Base-by-base conservation (phyloP, 768 basidiomycete genomes). In the Myochromella boudieri region DNA sequence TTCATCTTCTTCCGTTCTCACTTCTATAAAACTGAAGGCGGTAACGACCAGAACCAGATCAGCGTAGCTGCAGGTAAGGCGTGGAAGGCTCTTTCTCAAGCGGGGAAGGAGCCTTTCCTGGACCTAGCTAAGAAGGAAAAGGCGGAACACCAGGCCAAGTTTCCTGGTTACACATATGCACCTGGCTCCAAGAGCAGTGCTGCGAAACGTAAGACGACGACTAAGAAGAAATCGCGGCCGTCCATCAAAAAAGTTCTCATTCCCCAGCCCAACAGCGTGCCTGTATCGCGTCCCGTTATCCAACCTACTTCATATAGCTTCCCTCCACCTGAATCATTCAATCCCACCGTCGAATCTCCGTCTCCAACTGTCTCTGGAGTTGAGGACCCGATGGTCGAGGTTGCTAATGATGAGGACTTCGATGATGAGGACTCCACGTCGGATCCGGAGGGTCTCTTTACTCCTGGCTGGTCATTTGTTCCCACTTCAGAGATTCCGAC, bases 1-100 rank as follows among this genome's bases (percentile, higher is more conserved):
- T 72, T 72, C 50, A 68, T 72, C 42, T 32, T 67, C 45, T 70
- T 66, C 54, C 68, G 70, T 17, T 70, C 67, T 7, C 51, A 60
- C 34, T 62, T 62, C 42, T 53, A 55, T 36, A 21, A 37, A 24
- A 54, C 34, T 4, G 10, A 42, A 21, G 44, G 47, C 22, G 47
- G 56, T 22, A 54, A 53, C 12, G 63, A 64, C 42, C 69, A 72
- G 52, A 64, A 65, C 24, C 54, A 66, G 20, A 59, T 69, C 34
- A 70, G 69, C 51, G 57, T 59, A 26, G 52, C 52, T 2, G 69
- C 70, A 4, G 68, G 54, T 1, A 51, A 51, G n/a, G 54, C 52
- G 10, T 70, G 68, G 68, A 59, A 52, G 20, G 46, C 41, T 1
- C 59, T 67, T 34, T 39, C 46, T 9, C 17, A 48, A 0, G 57